A percentile compares a stretch with the other conserved stretches of the same genome.
These are phyloP conservation scores for Ophiocordyceps camponoti-leonardi DNA, from an alignment of 2,329 filamentous ascomycete species.

Conservation along the genomic window DNA sequence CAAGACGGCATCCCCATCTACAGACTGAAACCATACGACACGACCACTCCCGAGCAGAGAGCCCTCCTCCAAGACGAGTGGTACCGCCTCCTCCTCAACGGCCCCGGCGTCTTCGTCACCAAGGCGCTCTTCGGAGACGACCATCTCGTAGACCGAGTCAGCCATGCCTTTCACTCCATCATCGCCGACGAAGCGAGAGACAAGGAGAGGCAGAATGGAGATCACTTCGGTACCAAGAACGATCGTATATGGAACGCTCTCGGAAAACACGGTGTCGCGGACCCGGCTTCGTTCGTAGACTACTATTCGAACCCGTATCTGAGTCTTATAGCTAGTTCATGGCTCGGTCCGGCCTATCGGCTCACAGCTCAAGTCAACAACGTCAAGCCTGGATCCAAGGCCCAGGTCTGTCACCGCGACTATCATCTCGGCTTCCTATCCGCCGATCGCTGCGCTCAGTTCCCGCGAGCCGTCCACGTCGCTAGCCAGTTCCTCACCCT, in stretches of 20 bases:
- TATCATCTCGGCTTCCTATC: conserved; percentile 49
- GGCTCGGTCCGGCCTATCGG: conserved; percentile 42
- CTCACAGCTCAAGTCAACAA: conserved; percentile 47
- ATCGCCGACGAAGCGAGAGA: conserved; percentile 24
- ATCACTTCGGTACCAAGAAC: conserved; percentile 44
- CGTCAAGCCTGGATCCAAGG: conserved; percentile 37
- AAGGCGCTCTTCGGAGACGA: conserved; percentile 30
- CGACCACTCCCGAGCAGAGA: background rate
- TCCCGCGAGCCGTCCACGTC: conserved; percentile 33
- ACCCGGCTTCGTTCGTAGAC: conserved; percentile 31
- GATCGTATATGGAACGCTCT: conserved; percentile 51
- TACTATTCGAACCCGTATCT: conserved; percentile 48
- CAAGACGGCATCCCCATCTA: background rate
- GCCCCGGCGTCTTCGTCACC: conserved; percentile 43
- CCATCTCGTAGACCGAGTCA: conserved; percentile 25
- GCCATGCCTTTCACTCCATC: conserved; percentile 27
- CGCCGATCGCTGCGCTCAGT: conserved; percentile 22
- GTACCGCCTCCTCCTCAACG: conserved; percentile 26
- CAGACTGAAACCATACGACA: background rate
- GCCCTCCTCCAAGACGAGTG: background rate
- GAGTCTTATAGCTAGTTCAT: conserved; percentile 30
- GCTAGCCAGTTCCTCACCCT: conserved; percentile 41
- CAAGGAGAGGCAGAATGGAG: conserved; percentile 23
- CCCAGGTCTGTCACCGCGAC: conserved; percentile 42
- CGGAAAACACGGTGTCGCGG: conserved; percentile 36